Evolutionary conservation across 495 filamentous ascomycete genomes (phyloP).

Genomic region (Saxophila tyrrhenica): DNA sequence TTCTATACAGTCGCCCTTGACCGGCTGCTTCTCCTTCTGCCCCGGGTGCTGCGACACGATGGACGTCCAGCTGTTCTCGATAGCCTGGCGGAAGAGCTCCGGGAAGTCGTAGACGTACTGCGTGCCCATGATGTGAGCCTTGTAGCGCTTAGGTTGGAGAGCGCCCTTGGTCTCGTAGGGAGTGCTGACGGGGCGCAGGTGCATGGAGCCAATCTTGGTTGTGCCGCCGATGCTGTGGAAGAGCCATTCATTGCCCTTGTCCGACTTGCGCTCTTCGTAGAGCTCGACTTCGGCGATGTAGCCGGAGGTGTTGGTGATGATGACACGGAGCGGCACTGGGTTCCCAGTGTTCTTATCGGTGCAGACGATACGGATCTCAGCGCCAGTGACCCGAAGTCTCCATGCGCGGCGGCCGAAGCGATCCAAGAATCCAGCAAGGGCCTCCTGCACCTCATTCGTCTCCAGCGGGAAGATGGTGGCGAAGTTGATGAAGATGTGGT

Average conservation of each 20-base stretch:
- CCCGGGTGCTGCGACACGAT: constrained; percentile 56
- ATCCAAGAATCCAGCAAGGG: constrained; percentile 87
- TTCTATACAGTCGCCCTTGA: constrained; percentile 83
- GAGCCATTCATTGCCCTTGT: constrained; percentile 85
- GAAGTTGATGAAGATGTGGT: constrained; percentile 99
- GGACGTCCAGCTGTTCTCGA: constrained; percentile 87
- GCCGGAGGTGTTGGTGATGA: constrained; percentile 98
- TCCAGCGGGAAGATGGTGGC: constrained; percentile 85
- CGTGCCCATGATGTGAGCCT: constrained; percentile 96
- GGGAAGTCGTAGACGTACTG: constrained; percentile 99
- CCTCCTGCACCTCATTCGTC: constrained; percentile 84
- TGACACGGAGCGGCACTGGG: constrained; percentile 86
- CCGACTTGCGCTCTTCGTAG: constrained; percentile 94
- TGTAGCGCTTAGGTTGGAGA: constrained; percentile 97
- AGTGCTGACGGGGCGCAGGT: constrained; percentile 76
- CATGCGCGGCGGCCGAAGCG: constrained; percentile 91
- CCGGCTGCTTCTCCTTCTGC: constrained; percentile 69
- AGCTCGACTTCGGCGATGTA: constrained; percentile 97
- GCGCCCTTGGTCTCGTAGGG: constrained; percentile 98
- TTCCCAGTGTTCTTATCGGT: constrained; percentile 73
- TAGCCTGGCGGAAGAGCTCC: constrained; percentile 94
- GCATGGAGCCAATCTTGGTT: constrained; percentile 91
- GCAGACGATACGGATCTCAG: constrained; percentile 97
- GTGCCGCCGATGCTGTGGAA: constrained; percentile 96
- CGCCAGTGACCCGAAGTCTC: constrained; percentile 92